Evolutionary conservation across 1,139 yeast species (phyloP).

Genomic region (Zygosaccharomyces pseudobailii): DNA sequence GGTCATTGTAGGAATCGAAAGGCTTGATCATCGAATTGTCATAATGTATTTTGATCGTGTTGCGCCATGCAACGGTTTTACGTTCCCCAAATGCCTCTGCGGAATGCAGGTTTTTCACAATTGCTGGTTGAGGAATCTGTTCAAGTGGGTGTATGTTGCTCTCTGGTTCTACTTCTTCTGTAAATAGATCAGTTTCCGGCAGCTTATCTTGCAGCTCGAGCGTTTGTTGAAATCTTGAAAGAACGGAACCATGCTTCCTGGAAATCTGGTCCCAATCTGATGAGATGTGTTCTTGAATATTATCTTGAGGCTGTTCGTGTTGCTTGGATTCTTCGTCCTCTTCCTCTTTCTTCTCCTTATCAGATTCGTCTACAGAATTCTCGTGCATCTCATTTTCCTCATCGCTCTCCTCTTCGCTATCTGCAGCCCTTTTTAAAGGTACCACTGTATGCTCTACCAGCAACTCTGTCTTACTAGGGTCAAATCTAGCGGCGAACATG

Average conservation of each 20-base stretch:
- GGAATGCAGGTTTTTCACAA: slow-evolving; percentile 31
- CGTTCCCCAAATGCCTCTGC: slow-evolving; percentile 33
- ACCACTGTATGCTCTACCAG: slow-evolving; percentile 11
- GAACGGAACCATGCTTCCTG: slow-evolving; percentile 37
- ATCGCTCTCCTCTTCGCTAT: slow-evolving; percentile 14
- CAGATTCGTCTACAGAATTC: slow-evolving; percentile 2
- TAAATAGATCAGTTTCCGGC: slow-evolving; percentile 14
- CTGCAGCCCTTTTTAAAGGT: slow-evolving; percentile 22
- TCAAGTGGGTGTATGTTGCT: slow-evolving; percentile 49
- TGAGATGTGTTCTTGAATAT: neutral
- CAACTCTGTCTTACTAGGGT: slow-evolving; percentile 40
- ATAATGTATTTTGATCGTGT: slow-evolving; percentile 34
- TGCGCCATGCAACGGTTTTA: slow-evolving; percentile 31
- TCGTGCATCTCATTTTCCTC: slow-evolving; percentile 8
- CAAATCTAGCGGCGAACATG: slow-evolving; percentile 65
- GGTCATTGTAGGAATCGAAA: slow-evolving; percentile 20
- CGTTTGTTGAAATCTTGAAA: slow-evolving; percentile 40
- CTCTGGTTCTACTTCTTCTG: slow-evolving; percentile 31
- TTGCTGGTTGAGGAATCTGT: slow-evolving; percentile 80
- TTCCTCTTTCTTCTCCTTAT: slow-evolving; percentile 6
- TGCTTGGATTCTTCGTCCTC: slow-evolving; percentile 11
- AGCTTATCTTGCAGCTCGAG: slow-evolving; percentile 34
- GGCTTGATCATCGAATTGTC: slow-evolving; percentile 26
- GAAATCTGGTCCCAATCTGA: neutral
- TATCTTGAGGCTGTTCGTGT: slow-evolving; percentile 1